phyloP scores from a whole-genome alignment of 257 asterid species.

The Ligustrum vulgare region DNA sequence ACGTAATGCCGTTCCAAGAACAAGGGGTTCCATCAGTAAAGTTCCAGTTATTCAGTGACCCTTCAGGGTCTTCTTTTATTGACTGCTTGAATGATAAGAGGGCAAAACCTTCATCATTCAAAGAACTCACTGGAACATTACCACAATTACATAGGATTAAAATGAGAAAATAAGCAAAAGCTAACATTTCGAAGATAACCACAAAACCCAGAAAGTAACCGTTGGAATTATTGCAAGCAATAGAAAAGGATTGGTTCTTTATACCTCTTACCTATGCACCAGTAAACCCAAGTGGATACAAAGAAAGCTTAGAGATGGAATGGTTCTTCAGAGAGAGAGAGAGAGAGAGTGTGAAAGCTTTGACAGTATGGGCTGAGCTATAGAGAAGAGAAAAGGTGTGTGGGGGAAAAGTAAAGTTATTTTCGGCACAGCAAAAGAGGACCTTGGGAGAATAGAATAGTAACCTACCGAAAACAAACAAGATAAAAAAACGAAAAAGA shows the following conservation, averaged over 20 bases:
- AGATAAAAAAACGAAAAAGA: constrained; percentile 27
- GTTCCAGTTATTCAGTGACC: constrained; percentile 73
- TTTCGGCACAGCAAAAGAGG: constrained; percentile 42
- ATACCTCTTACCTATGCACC: constrained; percentile 44
- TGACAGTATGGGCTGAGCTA: constrained; percentile 41
- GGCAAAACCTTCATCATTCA: constrained; percentile 72
- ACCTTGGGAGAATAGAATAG: constrained; percentile 51
- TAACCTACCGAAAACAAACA: constrained; percentile 21
- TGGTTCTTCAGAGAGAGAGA: constrained; percentile 15
- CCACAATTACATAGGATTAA: constrained; percentile 30
- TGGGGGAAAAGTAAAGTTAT: constrained; percentile 68
- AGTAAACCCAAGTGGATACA: constrained; percentile 27
- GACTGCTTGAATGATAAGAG: constrained; percentile 65
- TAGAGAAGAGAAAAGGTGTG: constrained; percentile 34
- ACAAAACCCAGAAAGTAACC: constrained; percentile 29
- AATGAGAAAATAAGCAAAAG: constrained; percentile 32
- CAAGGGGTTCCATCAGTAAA: constrained; percentile 79
- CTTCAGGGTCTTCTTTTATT: constrained; percentile 61
- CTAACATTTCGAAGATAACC: constrained; percentile 50
- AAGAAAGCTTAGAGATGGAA: constrained; percentile 19
- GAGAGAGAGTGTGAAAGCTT: constrained; percentile 29
- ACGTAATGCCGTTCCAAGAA: constrained; percentile 87
- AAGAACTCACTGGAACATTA: constrained; percentile 44
- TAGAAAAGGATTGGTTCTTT: constrained; percentile 21
- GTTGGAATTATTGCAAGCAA: constrained; percentile 28